These are phyloP conservation scores for Trichoderma virens DNA, from an alignment of 495 filamentous ascomycete genomes.

Conservation along the genomic window DNA sequence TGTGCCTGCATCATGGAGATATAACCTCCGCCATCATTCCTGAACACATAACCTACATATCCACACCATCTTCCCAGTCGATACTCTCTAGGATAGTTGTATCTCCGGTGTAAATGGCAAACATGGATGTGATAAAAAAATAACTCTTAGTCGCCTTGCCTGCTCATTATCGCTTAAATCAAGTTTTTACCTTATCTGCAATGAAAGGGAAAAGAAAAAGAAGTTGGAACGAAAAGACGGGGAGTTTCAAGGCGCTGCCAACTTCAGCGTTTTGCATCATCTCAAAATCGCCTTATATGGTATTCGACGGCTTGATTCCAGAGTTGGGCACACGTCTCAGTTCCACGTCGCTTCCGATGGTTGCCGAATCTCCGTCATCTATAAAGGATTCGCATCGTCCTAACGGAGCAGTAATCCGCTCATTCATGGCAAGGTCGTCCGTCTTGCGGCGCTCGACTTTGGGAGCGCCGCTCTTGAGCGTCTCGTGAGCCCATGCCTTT, in stretches of 20 bases:
- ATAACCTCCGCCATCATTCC: neutral
- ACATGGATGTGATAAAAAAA: neutral
- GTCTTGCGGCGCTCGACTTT: neutral
- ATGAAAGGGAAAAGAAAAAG: too few species aligned
- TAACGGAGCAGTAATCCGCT: neutral
- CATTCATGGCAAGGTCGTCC: neutral
- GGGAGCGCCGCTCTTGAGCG: neutral
- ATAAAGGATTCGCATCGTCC: neutral
- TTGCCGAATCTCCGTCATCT: neutral
- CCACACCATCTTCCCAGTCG: neutral
- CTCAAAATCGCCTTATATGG: neutral
- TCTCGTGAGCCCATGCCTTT: neutral
- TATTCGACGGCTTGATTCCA: neutral
- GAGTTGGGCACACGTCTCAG: neutral
- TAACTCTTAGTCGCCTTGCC: too few species aligned
- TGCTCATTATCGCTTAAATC: neutral
- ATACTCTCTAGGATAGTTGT: neutral
- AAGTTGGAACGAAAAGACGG: neutral
- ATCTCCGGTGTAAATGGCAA: neutral
- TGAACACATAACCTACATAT: neutral
- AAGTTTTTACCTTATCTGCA: too few species aligned
- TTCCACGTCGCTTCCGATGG: slow-evolving; percentile 2
- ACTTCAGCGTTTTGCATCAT: neutral
- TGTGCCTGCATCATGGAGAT: neutral
- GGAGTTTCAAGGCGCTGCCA: neutral